Base-by-base conservation (phyloP, 1,284 basidiomycete genomes). In the Pascua sp. region DNA sequence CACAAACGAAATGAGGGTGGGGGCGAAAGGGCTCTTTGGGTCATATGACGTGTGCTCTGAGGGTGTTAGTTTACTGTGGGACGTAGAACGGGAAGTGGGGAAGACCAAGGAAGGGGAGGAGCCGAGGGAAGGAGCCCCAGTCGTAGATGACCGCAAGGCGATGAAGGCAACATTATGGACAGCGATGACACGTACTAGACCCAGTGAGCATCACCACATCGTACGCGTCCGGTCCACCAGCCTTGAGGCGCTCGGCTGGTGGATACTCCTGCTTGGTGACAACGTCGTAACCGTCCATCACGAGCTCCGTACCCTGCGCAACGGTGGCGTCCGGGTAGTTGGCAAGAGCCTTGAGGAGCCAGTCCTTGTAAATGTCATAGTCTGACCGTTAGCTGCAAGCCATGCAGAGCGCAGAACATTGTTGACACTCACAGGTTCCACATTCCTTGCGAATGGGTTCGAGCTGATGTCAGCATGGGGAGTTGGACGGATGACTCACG, bases 181-280 rank as follows among this genome's bases (percentile, higher is more conserved):
- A 4, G 24, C 3, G 7, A 32, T 5, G 24, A 7, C 50, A 75
- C 76, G 56, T 61, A 78, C 80, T 77, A 8, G 77, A 79, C 5
- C 81, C 81, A 0, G 82, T 82, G 59, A 83, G 71, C 64, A 83
- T 78, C 17, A 83, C 62, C 1, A 76, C 80, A 54, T 81, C 77
- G n/a, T 76, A 77, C 4, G 57, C 59, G 18, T 70, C 61, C 4
- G 57, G 42, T 12, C 58, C 56, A 18, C 76, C 78, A 11, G 77
- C 61, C 16, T 60, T 62, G 2, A 83, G 66, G 48, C 70, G 66
- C 0, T 75, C 73, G 40, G 71, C 67, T 5, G 73, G 57, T 0
- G 82, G 82, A 47, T 79, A 80, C 55, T 80, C 74, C 47, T 62
- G 63, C 60, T 71, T 70, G 24, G 73, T 65, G 8, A 80, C 77